phyloP scores from a whole-genome alignment of 352 stramenopile species.

The Pythium phragmiticola region DNA sequence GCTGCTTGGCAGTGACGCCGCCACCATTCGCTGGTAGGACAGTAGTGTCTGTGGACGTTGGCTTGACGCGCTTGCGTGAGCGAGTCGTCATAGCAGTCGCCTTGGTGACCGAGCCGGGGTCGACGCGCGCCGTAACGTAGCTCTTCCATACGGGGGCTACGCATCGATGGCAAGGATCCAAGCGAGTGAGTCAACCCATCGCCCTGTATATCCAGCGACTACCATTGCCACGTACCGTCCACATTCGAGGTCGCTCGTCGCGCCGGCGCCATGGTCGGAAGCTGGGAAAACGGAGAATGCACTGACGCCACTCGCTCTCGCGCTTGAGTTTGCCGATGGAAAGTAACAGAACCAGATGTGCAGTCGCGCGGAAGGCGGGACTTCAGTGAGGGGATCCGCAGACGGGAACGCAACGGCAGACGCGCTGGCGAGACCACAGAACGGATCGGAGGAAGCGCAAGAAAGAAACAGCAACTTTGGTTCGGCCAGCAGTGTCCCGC shows the following conservation, averaged over 20 bases:
- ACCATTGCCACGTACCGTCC: conserved; percentile 15
- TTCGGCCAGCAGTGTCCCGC: conserved; percentile 4
- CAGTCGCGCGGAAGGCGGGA: background rate
- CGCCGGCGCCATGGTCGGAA: conserved; percentile 16
- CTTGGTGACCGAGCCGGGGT: background rate
- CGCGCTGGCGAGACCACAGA: no score
- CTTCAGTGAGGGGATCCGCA: no score
- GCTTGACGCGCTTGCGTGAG: conserved; percentile 47
- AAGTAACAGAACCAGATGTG: background rate
- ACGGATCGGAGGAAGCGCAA: no score
- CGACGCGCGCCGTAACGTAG: conserved; percentile 52
- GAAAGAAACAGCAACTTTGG: background rate
- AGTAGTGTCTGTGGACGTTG: conserved; percentile 6
- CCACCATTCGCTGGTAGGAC: background rate
- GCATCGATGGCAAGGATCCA: background rate
- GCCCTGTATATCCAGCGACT: background rate
- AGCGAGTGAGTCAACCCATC: background rate
- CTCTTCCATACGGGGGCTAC: conserved; percentile 68
- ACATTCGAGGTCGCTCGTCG: conserved; percentile 26
- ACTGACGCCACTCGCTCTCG: background rate
- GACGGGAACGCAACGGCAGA: no score
- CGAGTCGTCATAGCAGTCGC: conserved; percentile 1
- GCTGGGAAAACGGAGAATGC: background rate
- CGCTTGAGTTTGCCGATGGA: background rate
- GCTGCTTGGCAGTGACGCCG: conserved; percentile 11